Conservation (phyloP, 140 eudicot species). For the Anethum foeniculum region DNA sequence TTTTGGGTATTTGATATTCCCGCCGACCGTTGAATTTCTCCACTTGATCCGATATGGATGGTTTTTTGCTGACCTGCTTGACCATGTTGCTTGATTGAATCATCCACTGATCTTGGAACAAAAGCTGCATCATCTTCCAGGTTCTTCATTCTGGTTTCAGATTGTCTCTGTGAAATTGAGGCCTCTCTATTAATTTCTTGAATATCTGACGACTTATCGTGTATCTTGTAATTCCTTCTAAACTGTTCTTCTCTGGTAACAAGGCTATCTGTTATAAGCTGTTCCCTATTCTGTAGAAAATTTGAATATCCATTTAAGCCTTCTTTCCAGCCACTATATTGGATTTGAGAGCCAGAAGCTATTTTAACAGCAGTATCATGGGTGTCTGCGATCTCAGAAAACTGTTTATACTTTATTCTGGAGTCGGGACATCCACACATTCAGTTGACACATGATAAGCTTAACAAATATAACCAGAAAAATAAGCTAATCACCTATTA, state of each 20-base stretch:
- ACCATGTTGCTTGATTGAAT: constrained; percentile 28
- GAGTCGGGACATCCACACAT: constrained; percentile 28
- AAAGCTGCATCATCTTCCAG: constrained; percentile 30
- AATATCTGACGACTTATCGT: constrained; percentile 27
- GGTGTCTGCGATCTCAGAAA: constrained; percentile 15
- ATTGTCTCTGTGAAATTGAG: constrained; percentile 25
- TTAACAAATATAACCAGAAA: no score
- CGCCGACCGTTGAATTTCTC: constrained; percentile 32
- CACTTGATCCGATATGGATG: constrained; percentile 22
- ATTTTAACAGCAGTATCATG: constrained; percentile 20
- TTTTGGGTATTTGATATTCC: constrained; percentile 21
- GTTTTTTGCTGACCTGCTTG: constrained; percentile 23
- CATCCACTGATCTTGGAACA: constrained; percentile 22
- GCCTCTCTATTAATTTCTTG: constrained; percentile 23
- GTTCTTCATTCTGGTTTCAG: constrained; percentile 41
- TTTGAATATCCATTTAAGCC: constrained; percentile 14
- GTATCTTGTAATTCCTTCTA: constrained; percentile 22
- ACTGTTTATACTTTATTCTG: constrained; percentile 36
- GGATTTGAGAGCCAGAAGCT: constrained; percentile 26
- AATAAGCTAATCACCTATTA: no score
- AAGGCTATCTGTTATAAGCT: constrained; percentile 12
- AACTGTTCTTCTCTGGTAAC: constrained; percentile 19
- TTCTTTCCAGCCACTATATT: constrained; percentile 23
- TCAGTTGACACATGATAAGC: no score
- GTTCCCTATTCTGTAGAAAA: constrained; percentile 16